These are phyloP conservation scores for Lodderomyces parapsilosis DNA, from an alignment of 1,139 yeast species.

Conservation along the genomic window DNA sequence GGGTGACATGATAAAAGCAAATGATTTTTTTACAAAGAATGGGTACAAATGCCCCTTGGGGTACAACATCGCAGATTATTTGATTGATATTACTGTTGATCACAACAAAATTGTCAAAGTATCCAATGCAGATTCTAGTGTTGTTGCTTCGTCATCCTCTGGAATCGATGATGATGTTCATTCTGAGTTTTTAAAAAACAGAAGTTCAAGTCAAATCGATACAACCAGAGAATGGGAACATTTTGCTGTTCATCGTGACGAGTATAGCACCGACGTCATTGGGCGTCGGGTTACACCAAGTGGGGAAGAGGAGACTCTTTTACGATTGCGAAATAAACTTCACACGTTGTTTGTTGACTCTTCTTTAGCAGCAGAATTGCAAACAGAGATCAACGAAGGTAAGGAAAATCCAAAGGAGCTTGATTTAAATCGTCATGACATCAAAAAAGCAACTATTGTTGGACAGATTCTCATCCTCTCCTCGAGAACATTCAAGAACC, in stretches of 20 bases:
- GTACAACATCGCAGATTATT: conserved; percentile 88
- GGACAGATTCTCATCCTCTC: conserved; percentile 70
- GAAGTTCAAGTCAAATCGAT: conserved; percentile 43
- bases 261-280: conserved; percentile 31
- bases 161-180: conserved; percentile 36
- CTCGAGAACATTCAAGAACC: conserved; percentile 85
- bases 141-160: conserved; percentile 17
- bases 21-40: conserved; percentile 68
- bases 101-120: conserved; percentile 36
- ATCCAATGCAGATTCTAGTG: conserved; percentile 21
- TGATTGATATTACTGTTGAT: conserved; percentile 85
- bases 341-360: conserved; percentile 50
- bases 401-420: conserved; percentile 30
- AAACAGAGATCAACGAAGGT: conserved; percentile 44
- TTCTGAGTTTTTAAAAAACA: conserved; percentile 27
- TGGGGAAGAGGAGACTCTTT: conserved; percentile 29
- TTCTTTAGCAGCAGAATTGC: conserved; percentile 46
- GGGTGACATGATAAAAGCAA: conserved; percentile 72
- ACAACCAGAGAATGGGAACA: conserved; percentile 88
- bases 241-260: conserved; percentile 82
- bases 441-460: conserved; percentile 53
- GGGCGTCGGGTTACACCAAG: conserved; percentile 16
- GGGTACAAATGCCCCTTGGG: conserved; percentile 88
- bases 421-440: conserved; percentile 36
- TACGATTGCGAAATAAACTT: conserved; percentile 33